Conservation (phyloP, 2,329 filamentous ascomycete genomes). For the Colletotrichum lupini region DNA sequence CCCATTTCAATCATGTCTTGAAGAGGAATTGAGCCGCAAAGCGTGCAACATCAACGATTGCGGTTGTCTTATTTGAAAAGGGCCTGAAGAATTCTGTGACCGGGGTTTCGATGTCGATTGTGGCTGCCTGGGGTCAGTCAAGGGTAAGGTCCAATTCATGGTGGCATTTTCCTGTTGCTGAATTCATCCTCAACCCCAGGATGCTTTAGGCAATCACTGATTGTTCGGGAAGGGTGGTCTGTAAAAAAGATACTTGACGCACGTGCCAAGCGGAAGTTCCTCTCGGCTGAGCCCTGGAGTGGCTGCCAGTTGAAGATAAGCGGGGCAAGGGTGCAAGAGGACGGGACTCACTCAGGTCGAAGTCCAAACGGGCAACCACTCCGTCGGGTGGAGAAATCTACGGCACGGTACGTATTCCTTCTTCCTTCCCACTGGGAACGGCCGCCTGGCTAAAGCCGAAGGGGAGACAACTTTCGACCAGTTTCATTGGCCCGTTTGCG, state of each 20-base stretch:
- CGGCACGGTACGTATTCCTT: background rate
- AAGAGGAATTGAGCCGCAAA: too few relatives aligned
- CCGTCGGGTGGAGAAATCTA: background rate
- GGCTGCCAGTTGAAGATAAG: background rate
- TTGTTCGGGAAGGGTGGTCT: background rate
- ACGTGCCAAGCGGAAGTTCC: background rate
- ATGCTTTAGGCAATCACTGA: constrained; percentile 18
- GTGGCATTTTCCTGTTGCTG: background rate
- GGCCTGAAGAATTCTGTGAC: background rate
- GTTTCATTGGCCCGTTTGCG: constrained; percentile 27
- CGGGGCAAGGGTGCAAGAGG: background rate
- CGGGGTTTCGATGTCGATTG: constrained; percentile 3
- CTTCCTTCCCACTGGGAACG: background rate
- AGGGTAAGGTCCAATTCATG: background rate
- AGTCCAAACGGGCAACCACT: constrained; percentile 28
- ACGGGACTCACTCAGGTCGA: background rate
- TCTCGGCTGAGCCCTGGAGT: background rate
- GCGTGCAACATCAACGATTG: background rate
- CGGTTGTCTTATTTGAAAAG: background rate
- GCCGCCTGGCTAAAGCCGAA: constrained; percentile 18
- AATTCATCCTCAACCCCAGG: constrained; percentile 14
- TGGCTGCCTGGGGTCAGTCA: constrained; percentile 11
- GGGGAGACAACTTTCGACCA: background rate
- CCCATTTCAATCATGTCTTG: background rate
- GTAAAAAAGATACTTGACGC: background rate